Evolutionary conservation across 139 green algal genomes (phyloP).

Genomic region (Trebouxia sp.): DNA sequence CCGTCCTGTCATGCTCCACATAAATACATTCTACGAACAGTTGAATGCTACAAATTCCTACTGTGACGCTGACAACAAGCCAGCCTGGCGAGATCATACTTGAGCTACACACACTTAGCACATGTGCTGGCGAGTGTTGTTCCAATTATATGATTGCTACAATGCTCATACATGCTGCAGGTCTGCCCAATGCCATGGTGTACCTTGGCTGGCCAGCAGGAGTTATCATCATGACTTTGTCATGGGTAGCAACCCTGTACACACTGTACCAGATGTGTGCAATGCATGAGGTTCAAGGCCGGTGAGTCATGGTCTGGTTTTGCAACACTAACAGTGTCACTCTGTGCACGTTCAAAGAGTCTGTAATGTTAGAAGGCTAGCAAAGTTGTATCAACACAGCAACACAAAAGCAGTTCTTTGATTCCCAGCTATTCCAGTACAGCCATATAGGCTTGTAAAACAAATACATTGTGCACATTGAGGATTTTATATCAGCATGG

Average conservation of each 20-base stretch:
- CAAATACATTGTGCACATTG: not conserved
- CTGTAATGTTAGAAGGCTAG: too few species aligned
- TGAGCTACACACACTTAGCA: too few species aligned
- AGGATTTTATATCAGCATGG: not conserved
- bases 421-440: too few species aligned
- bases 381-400: too few species aligned
- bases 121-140: not conserved
- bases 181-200: slow-evolving; percentile 46
- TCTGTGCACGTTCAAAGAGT: too few species aligned
- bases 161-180: not conserved
- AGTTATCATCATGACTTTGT: slow-evolving; percentile 41
- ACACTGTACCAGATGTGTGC: slow-evolving; percentile 36
- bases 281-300: slow-evolving; percentile 31
- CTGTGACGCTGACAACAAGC: too few species aligned
- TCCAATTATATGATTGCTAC: not conserved
- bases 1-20: not conserved
- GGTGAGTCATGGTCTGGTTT: too few species aligned
- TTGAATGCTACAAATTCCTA: not conserved
- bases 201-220: slow-evolving; percentile 52
- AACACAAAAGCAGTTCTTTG: too few species aligned
- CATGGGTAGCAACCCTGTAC: slow-evolving; percentile 32
- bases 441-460: too few species aligned
- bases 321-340: too few species aligned
- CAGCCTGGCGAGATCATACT: too few species aligned
- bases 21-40: not conserved